These are phyloP conservation scores for Globisporangium yorkense DNA, from an alignment of 352 stramenopile species.

Conservation along the genomic window DNA sequence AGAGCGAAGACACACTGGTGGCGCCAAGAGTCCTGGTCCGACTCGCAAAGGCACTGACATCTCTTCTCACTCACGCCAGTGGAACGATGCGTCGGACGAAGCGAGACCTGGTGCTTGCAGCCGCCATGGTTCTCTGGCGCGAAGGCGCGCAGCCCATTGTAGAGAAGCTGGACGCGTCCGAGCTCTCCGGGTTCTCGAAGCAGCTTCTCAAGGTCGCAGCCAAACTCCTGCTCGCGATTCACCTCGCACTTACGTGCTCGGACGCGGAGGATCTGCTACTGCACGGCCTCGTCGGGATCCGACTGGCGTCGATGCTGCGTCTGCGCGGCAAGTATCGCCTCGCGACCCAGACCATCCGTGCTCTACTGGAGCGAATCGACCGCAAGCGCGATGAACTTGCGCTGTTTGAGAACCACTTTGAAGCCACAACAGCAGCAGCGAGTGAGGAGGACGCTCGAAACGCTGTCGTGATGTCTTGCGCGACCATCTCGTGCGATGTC, in stretches of 20 bases:
- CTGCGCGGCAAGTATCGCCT: slow-evolving; percentile 20
- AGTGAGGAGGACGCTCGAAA: background rate
- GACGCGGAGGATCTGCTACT: slow-evolving; percentile 54
- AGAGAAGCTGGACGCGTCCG: slow-evolving; percentile 23
- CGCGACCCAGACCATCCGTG: slow-evolving; percentile 28
- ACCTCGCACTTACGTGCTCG: slow-evolving; percentile 27
- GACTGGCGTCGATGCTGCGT: slow-evolving; percentile 31
- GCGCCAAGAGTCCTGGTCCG: slow-evolving; percentile 1
- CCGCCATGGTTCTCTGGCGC: slow-evolving; percentile 34
- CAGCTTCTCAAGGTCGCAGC: slow-evolving; percentile 14
- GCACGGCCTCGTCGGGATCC: slow-evolving; percentile 34
- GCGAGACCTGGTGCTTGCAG: slow-evolving; percentile 25
- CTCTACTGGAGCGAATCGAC: slow-evolving; percentile 32
- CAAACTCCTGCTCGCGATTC: slow-evolving; percentile 33
- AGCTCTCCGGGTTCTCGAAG: slow-evolving; percentile 16
- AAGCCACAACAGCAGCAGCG: background rate
- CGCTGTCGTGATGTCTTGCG: slow-evolving; percentile 14
- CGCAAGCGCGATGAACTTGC: slow-evolving; percentile 32
- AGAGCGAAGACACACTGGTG: background rate
- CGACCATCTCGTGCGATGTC: slow-evolving; percentile 33
- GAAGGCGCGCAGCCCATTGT: slow-evolving; percentile 25
- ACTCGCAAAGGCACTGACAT: slow-evolving; percentile 17
- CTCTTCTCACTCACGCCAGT: slow-evolving; percentile 19
- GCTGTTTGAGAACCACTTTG: slow-evolving; percentile 27
- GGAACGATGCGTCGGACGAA: slow-evolving; percentile 19